These are phyloP conservation scores for Cicer judaicum DNA, from an alignment of 306 rosid genomes.

Conservation along the genomic window DNA sequence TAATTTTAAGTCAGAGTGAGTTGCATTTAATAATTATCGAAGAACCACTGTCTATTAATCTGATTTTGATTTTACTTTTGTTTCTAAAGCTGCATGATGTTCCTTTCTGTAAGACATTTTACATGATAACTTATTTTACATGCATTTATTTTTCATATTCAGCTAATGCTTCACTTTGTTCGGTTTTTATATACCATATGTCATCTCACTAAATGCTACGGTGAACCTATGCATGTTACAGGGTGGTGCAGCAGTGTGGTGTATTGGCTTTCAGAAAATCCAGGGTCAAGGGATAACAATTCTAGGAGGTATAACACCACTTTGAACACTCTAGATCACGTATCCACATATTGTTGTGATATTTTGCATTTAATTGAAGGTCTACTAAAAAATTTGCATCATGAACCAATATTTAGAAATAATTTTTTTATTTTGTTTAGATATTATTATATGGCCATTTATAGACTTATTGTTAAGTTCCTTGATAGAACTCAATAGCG, in stretches of 20 bases:
- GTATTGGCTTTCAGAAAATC: slow-evolving; percentile 88
- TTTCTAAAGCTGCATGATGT: slow-evolving; percentile 34
- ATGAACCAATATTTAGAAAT: slow-evolving; percentile 12
- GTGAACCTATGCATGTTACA: slow-evolving; percentile 49
- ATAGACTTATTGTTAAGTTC: too few species aligned
- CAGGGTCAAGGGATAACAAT: slow-evolving; percentile 83
- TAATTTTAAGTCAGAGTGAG: slow-evolving; percentile 30
- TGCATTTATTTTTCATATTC: neutral
- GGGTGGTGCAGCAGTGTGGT: slow-evolving; percentile 82
- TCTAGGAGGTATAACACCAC: slow-evolving; percentile 78
- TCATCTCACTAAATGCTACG: slow-evolving; percentile 37
- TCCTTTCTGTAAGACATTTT: slow-evolving; percentile 9
- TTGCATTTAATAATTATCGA: slow-evolving; percentile 36
- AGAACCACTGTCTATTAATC: slow-evolving; percentile 12
- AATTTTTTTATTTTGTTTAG: neutral
- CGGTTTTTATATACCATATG: slow-evolving; percentile 13
- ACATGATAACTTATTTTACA: slow-evolving; percentile 29
- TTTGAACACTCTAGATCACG: slow-evolving; percentile 15
- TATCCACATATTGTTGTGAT: slow-evolving; percentile 3
- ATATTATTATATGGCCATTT: neutral
- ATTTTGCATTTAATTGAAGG: slow-evolving; percentile 13
- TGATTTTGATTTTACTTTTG: slow-evolving; percentile 31
- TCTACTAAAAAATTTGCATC: slow-evolving; percentile 6
- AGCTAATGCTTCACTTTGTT: slow-evolving; percentile 5
- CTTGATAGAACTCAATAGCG: too few species aligned